Evolutionary conservation across 1,284 basidiomycete species (phyloP), one percentile per base, ranked within the genome.

Genomic region (Sporisorium sorghi): DNA sequence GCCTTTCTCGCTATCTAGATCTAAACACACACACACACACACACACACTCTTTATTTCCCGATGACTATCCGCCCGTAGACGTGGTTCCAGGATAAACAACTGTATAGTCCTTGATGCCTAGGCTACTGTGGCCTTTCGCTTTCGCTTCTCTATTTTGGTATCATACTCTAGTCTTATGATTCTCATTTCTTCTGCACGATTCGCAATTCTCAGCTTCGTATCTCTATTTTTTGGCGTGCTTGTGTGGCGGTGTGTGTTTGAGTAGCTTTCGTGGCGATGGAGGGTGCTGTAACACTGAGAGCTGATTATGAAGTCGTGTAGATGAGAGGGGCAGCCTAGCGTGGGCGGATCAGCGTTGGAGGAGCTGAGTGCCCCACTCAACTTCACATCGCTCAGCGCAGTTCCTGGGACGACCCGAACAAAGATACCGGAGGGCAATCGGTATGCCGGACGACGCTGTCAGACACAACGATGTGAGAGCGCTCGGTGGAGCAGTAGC

Each of bases 1-100:
- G 46, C 32, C 42, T 24, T n/a, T n/a, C 39, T 44, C 12, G 66
- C 52, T 49, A 10, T 32, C 37, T 70, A 70, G 67, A 70, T 59
- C 50, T 58, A 64, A 57, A 70, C 28, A 30, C 28, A n/a, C n/a
- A n/a, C n/a, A n/a, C n/a, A n/a, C n/a, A n/a, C n/a, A n/a, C n/a
- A n/a, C n/a, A n/a, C n/a, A n/a, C n/a, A n/a, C n/a, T n/a, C 60
- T 70, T 61, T 64, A 54, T 70, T 55, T 37, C 11, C 35, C 44
- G 56, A 43, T 39, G 56, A 63, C 48, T 33, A 52, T 51, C 37
- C 49, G 55, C 50, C 55, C 28, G 32, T 33, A 47, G 46, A 58
- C 35, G 46, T 54, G 51, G 24, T 26, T 54, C 39, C 50, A 21
- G 58, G n/a, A n/a, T n/a, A n/a, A 48, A 23, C 49, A 35, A 7